Evolutionary conservation across 1,284 basidiomycete species (phyloP), one percentile per base, ranked within the genome.

Genomic region (Anthracocystis panici-leucophaei): DNA sequence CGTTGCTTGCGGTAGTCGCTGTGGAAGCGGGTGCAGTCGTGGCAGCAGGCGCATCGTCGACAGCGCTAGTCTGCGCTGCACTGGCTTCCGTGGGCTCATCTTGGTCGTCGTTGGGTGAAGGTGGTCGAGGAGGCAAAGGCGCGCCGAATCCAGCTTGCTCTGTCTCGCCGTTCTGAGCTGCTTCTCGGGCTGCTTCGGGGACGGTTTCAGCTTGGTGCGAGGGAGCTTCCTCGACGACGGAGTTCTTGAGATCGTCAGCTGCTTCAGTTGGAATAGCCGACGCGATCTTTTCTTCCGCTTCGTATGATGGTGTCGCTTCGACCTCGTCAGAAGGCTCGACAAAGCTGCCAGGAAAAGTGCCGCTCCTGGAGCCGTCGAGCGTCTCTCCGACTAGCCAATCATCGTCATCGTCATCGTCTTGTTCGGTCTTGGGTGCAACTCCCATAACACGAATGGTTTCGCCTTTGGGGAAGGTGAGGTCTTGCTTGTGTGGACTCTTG

Each of bases 341-440:
- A 23, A 85, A 82, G 25, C 77, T 59, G 9, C 74, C 82, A 0
- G 86, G 86, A 57, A 86, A 86, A 12, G 81, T 81, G 16, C 85
- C 86, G 41, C 79, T 77, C 10, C 73, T 62, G 6, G 53, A 62
- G 5, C 82, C 81, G 33, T 81, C 83, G 2, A 77, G 58, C 41
- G 71, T 75, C 61, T 79, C 79, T 29, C 86, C 86, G n/a, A 83
- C 62, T 27, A 85, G 75, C 86, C 86, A 86, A 44, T 82, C 81
- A 16, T 84, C 85, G 5, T 85, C 82, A 6, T 81, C 82, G 9
- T 81, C 78, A 14, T 76, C 73, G 10, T 78, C 78, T 12, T 75
- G 78, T 4, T 71, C 65, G 14, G 62, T 61, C 56, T 75, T 79
- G 29, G 78, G 78, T 0, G 83, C 85, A 0, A 68, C 18, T 7